Evolutionary conservation across 1,139 yeast species (phyloP).

Genomic region (Debaryomycetaceae sp.): DNA sequence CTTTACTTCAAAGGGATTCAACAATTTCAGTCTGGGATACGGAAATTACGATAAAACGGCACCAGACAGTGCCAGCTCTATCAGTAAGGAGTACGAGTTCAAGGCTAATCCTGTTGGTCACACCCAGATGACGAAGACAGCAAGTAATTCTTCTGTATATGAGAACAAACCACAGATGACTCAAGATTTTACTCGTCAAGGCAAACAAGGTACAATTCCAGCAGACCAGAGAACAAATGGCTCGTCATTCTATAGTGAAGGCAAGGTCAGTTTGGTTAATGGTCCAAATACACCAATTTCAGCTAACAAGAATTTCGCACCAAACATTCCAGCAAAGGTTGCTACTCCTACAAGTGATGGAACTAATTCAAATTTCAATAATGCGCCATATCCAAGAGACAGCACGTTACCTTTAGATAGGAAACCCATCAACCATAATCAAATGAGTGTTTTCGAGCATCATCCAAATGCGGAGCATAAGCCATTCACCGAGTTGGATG

Average conservation of each 20-base stretch:
- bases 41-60: background rate
- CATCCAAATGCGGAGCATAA: constrained; percentile 46
- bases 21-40: background rate
- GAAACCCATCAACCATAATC: constrained; percentile 17
- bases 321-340: constrained; percentile 24
- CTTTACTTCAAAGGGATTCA: background rate
- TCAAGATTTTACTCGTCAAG: constrained; percentile 30
- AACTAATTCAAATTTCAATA: constrained; percentile 11
- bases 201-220: constrained; percentile 5
- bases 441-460: constrained; percentile 37
- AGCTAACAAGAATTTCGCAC: constrained; percentile 31
- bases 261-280: constrained; percentile 21
- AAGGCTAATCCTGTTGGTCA: constrained; percentile 8
- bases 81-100: constrained; percentile 28
- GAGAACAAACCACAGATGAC: constrained; percentile 33
- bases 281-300: constrained; percentile 34
- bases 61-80: constrained; percentile 12
- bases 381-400: constrained; percentile 16
- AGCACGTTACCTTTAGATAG: constrained; percentile 11
- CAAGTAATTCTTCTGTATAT: constrained; percentile 25
- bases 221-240: constrained; percentile 6
- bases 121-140: constrained; percentile 2
- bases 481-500: constrained; percentile 45
- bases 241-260: constrained; percentile 16
- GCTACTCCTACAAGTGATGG: constrained; percentile 28